Percentiles rank a stretch among this genome's conserved stretches.
phyloP scores from a whole-genome alignment of 768 basidiomycete species.

The Leccinum ochraceum region DNA sequence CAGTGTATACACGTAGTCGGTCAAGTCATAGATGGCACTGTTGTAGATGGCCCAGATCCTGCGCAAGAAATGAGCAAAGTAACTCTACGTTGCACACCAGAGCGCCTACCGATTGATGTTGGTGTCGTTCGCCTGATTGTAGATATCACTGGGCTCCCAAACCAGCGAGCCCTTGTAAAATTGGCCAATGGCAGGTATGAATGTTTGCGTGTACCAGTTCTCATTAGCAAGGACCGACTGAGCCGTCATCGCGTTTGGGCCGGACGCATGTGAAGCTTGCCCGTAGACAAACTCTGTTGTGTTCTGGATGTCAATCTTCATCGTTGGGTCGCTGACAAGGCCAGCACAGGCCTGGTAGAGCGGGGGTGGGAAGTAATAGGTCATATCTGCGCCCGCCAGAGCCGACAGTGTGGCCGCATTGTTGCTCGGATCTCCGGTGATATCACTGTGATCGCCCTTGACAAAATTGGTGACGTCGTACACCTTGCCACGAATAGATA shows the following conservation, averaged over 20 bases:
- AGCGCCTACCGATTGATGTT: constrained; percentile 30
- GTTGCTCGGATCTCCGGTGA: constrained; percentile 53
- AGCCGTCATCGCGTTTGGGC: constrained; percentile 40
- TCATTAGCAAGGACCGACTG: constrained; percentile 36
- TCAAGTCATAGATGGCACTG: constrained; percentile 58
- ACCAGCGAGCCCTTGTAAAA: constrained; percentile 66
- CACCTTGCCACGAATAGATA: constrained; percentile 60
- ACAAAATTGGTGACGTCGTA: constrained; percentile 63
- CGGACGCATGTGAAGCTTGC: constrained; percentile 60
- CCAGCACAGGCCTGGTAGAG: constrained; percentile 57
- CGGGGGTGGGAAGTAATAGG: constrained; percentile 64
- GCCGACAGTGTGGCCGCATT: constrained; percentile 44
- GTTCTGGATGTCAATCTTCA: constrained; percentile 48
- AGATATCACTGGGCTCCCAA: constrained; percentile 41
- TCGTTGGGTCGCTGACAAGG: constrained; percentile 48
- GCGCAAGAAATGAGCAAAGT: neutral
- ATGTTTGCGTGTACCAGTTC: constrained; percentile 59
- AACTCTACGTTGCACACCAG: constrained; percentile 10
- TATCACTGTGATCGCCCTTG: constrained; percentile 63
- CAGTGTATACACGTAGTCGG: too few species aligned
- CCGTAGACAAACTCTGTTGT: constrained; percentile 42
- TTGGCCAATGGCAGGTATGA: constrained; percentile 54
- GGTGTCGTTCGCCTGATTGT: constrained; percentile 38
- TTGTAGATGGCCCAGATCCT: constrained; percentile 65
- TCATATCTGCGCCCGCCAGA: constrained; percentile 64